Evolutionary conservation across 768 basidiomycete species (phyloP), one percentile per base, ranked within the genome.

Genomic region (Dictyophora rubrovolvata): DNA sequence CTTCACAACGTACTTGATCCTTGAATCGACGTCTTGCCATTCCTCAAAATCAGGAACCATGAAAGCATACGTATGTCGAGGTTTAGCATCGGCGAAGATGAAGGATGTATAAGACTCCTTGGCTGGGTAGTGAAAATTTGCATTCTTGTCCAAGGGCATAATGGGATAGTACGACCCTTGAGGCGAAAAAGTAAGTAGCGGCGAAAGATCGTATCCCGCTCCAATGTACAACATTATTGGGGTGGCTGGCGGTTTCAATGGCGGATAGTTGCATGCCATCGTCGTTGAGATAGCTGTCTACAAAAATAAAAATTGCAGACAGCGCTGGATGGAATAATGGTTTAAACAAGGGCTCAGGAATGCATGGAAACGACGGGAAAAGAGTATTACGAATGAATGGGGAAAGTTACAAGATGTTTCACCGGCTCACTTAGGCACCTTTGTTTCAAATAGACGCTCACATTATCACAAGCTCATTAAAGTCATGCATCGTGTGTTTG

Each of bases 151-250:
- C 14, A 56, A 28, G 12, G 55, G 55, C 11, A 21, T 20, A 28
- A 59, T 59, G 16, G 48, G 57, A 34, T 59, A 59, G 33, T 23
- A 48, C 12, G 57, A 35, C 2, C 34, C 50, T 12, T 35, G 22
- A 23, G 57, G 57, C 11, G 57, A 28, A 36, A 59, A 59, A 10
- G 57, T 35, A 12, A 59, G 57, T 18, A 59, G 36, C 12, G 57
- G 57, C 11, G 57, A 59, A 9, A 59, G 50, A 42, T 59, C 57
- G 33, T 59, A 59, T n/a, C 57, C 57, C 17, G 57, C 57, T n/a
- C 57, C 57, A 12, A 59, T 51, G 35, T 59, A 59, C 18, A 59
- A 51, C 49, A 59, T 51, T 18, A 59, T 28, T 12, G 57, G 57
- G 16, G 57, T 51, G 5, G 57, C n/a, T 36, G 57, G 57, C 14